Conservation (phyloP, 345 rosid species). For the Boechera retrofracta region DNA sequence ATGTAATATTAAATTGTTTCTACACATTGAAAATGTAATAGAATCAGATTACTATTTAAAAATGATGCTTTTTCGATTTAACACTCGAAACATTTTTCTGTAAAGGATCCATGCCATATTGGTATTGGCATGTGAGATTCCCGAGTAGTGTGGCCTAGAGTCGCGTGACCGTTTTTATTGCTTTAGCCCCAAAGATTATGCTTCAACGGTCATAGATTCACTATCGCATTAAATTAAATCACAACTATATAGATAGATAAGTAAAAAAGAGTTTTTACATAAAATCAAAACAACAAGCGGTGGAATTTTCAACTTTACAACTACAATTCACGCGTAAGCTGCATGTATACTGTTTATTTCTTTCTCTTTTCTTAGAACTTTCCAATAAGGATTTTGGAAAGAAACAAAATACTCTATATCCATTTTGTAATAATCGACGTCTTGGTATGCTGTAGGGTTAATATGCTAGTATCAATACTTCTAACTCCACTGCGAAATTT, state of each 20-base stretch:
- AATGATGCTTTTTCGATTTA: constrained; percentile 20
- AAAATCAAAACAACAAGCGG: constrained; percentile 25
- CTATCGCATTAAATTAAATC: constrained; percentile 34
- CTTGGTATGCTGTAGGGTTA: not conserved
- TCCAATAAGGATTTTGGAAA: constrained; percentile 10
- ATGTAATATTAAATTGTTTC: constrained; percentile 10
- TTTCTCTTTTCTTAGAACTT: not conserved
- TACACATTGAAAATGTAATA: constrained; percentile 10
- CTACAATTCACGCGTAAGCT: constrained; percentile 40
- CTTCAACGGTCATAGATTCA: constrained; percentile 46
- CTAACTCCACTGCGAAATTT: constrained; percentile 15
- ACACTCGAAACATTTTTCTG: constrained; percentile 21
- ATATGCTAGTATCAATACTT: not conserved
- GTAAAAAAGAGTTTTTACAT: not conserved
- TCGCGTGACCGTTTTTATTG: constrained; percentile 49
- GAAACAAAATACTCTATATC: constrained; percentile 16
- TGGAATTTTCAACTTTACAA: constrained; percentile 40
- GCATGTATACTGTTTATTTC: constrained; percentile 28
- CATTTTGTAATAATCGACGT: constrained; percentile 1
- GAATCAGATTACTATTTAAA: not conserved
- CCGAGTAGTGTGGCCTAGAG: constrained; percentile 45
- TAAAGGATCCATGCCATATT: constrained; percentile 37
- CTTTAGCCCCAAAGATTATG: constrained; percentile 42
- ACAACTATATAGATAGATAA: constrained; percentile 24
- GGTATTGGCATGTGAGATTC: constrained; percentile 45